A percentile compares a stretch with the other conserved stretches of the same genome.
phyloP scores from a whole-genome alignment of 805 yeast genomes.

The Spathaspora gorwiae region DNA sequence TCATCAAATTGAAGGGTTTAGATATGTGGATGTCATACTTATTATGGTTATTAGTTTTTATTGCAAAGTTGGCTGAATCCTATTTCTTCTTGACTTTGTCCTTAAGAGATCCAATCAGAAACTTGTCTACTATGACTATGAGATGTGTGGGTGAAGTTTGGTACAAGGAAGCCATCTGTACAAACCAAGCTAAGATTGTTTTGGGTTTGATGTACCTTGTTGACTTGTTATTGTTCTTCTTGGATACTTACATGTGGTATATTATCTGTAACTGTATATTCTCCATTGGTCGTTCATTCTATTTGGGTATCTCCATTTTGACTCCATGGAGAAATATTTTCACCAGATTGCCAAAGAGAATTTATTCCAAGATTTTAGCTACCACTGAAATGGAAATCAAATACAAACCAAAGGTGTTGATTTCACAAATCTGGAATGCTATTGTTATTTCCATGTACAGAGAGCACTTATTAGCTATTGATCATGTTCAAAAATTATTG shows the following conservation, averaged over 20 bases:
- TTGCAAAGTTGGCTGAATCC: slow-evolving; percentile 86
- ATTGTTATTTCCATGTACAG: slow-evolving; percentile 99
- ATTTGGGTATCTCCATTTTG: slow-evolving; percentile 96
- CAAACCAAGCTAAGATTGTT: slow-evolving; percentile 81
- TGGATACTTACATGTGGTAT: slow-evolving; percentile 99
- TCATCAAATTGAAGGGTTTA: slow-evolving; percentile 72
- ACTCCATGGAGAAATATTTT: slow-evolving; percentile 99
- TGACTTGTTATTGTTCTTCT: slow-evolving; percentile 91
- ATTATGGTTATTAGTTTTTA: slow-evolving; percentile 84
- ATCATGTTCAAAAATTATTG: slow-evolving; percentile 94
- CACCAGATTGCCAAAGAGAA: slow-evolving; percentile 97
- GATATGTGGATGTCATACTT: slow-evolving; percentile 96
- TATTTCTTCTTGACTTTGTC: slow-evolving; percentile 88
- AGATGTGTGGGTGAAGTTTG: slow-evolving; percentile 95
- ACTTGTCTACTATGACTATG: slow-evolving; percentile 77
- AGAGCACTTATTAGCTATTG: slow-evolving; percentile 96
- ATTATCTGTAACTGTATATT: slow-evolving; percentile 90
- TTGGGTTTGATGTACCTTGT: slow-evolving; percentile 90
- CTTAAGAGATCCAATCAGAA: slow-evolving; percentile 90
- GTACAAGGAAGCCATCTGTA: slow-evolving; percentile 74
- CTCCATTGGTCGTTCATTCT: slow-evolving; percentile 97
- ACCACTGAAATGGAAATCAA: slow-evolving; percentile 99
- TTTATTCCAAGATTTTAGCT: slow-evolving; percentile 94
- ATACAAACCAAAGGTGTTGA: slow-evolving; percentile 96
- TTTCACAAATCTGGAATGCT: slow-evolving; percentile 99